Base-by-base conservation (phyloP, 1,284 basidiomycete species). In the Fistulinella staudtii region DNA sequence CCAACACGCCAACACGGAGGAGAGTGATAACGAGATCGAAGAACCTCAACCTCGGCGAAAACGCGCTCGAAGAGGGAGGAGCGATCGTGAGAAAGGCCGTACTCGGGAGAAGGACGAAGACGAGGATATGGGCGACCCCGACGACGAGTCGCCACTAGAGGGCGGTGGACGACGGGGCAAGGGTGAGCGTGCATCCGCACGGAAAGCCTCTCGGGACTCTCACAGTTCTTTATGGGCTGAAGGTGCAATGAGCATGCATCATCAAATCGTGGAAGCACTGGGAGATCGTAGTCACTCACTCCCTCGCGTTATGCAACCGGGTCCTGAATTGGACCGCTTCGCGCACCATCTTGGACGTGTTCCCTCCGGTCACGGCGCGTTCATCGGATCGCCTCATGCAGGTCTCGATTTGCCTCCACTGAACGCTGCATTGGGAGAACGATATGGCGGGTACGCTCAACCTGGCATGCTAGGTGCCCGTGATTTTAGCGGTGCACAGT, bases 321-420 rank as follows among this genome's bases (percentile, higher is more conserved):
- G 61, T 13, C 52, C 58, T 29, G 61, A 53, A 37, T 43, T 64
- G 44, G 66, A 66, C 34, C 63, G 56, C 29, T 65, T 63, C 25
- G 59, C 61, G 3, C 65, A 57, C 39, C 60, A 55, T 31, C 56
- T 66, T 35, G 63, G 65, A n/a, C 65, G 61, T 23, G 62, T 66
- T 43, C 61, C 59, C 28, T 64, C 65, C 17, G 62, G 57, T 22
- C 64, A 67, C 45, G 60, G 60, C 31, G 60, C 54, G 13, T 68
- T 54, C 50, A 63, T 53, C 42, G 63, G 46, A 27, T 55, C 63
- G 5, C 61, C 66, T 33, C 72, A 76, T 42, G 69, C 73, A 11
- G 76, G 74, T 27, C 77, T 80, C 52, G 79, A 82, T 47, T 65
- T 82, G 24, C 82, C 80, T 7, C 76, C 80, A 5, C 65, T 82